A percentile compares a stretch with the other conserved stretches of the same genome.
Evolutionary conservation across 805 yeast genomes (phyloP).

Genomic region (Trichomonascus vanleenenianus): DNA sequence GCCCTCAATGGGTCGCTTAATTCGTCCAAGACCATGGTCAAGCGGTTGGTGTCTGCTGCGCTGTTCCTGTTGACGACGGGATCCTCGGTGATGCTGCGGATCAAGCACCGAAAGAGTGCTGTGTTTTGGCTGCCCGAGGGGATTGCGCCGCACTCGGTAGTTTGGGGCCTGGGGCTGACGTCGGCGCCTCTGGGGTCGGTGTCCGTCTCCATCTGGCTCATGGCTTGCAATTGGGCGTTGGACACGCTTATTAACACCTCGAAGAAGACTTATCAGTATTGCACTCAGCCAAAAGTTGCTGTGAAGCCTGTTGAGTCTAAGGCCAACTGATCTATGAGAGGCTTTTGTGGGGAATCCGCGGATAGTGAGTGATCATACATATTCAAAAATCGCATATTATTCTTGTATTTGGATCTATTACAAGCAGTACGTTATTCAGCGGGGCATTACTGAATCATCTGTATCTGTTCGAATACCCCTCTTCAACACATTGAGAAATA

Average conservation of each 20-base stretch:
- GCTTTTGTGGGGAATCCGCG: too few relatives aligned
- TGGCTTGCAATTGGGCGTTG: slow-evolving; percentile 21
- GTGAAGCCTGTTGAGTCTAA: background rate
- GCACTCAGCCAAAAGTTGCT: background rate
- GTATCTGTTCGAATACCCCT: too few relatives aligned
- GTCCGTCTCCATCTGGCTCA: slow-evolving; percentile 53
- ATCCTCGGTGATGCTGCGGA: slow-evolving; percentile 36
- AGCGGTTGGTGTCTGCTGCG: slow-evolving; percentile 27
- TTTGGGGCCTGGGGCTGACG: slow-evolving; percentile 56
- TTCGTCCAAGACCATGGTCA: slow-evolving; percentile 30
- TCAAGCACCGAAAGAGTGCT: slow-evolving; percentile 45
- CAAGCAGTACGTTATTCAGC: too few relatives aligned
- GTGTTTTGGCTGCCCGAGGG: slow-evolving; percentile 54
- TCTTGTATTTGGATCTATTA: too few relatives aligned
- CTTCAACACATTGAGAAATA: too few relatives aligned
- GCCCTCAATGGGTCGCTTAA: slow-evolving; percentile 31
- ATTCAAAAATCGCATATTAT: too few relatives aligned
- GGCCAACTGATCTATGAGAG: background rate
- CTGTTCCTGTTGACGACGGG: slow-evolving; percentile 37
- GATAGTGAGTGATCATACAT: too few relatives aligned
- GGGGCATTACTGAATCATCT: too few relatives aligned
- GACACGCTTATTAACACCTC: background rate
- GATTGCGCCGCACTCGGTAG: slow-evolving; percentile 46
- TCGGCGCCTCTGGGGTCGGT: slow-evolving; percentile 54
- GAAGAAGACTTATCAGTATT: background rate